A percentile compares a stretch with the other conserved stretches of the same genome.
Conservation (phyloP, 2,329 filamentous ascomycete species). For the Aspergillus fumigatus region DNA sequence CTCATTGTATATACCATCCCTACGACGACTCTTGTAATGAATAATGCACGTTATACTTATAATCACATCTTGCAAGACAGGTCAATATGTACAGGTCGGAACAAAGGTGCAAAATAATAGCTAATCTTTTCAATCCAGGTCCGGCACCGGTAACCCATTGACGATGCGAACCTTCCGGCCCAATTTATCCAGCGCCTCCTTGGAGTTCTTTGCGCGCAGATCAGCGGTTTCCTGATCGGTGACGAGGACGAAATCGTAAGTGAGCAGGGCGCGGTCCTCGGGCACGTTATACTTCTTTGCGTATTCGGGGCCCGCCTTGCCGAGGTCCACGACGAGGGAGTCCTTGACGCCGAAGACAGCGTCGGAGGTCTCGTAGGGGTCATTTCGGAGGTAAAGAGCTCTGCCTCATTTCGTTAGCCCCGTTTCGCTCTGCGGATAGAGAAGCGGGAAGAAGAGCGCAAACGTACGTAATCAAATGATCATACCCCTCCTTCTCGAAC, state of each 20-base stretch:
- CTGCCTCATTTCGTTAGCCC: constrained; percentile 37
- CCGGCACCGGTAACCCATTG: constrained; percentile 71
- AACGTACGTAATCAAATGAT: constrained; percentile 76
- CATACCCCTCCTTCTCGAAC: constrained; percentile 75
- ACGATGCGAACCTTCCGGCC: constrained; percentile 68
- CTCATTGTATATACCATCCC: not conserved
- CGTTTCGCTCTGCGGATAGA: not conserved
- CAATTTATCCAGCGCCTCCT: constrained; percentile 61
- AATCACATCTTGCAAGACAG: constrained; percentile 6
- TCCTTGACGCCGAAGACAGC: constrained; percentile 85
- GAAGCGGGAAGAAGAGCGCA: not conserved
- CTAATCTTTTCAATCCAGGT: constrained; percentile 48
- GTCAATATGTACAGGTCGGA: constrained; percentile 5
- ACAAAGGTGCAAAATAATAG: constrained; percentile 2
- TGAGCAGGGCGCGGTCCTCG: constrained; percentile 60
- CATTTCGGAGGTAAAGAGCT: constrained; percentile 70
- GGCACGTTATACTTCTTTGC: constrained; percentile 60
- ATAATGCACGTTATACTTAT: not conserved
- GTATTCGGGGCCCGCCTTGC: constrained; percentile 49
- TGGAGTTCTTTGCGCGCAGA: constrained; percentile 62
- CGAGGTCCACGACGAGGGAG: constrained; percentile 65
- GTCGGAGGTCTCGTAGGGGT: constrained; percentile 78
- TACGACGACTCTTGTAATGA: not conserved
- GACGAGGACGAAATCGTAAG: constrained; percentile 74
- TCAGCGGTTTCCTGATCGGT: constrained; percentile 63